Percentiles rank a stretch among this genome's conserved stretches.
Conservation (phyloP, 305 asterid genomes). For the Fraxinus ornus region DNA sequence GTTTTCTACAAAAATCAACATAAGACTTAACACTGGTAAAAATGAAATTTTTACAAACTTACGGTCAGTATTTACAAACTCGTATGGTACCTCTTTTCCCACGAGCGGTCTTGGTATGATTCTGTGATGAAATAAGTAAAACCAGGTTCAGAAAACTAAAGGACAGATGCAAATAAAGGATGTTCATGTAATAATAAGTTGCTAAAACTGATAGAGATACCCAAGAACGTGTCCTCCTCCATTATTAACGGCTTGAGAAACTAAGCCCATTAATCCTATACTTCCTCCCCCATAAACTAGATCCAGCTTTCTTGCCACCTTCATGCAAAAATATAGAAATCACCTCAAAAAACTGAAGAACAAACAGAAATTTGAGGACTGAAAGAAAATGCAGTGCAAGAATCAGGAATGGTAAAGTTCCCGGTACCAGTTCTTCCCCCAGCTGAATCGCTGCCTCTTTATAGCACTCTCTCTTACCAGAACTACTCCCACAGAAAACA, state of each 20-base stretch:
- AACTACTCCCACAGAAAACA: slow-evolving; percentile 51
- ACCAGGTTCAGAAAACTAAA: background rate
- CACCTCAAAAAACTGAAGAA: background rate
- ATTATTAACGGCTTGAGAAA: slow-evolving; percentile 54
- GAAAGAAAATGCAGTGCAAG: background rate
- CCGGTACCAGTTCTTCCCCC: slow-evolving; percentile 38
- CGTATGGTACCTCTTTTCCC: slow-evolving; percentile 57
- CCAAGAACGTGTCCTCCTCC: slow-evolving; percentile 78
- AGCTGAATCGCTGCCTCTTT: slow-evolving; percentile 40
- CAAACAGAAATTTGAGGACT: background rate
- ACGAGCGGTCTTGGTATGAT: slow-evolving; percentile 64
- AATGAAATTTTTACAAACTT: background rate
- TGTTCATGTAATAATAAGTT: background rate
- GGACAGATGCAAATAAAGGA: background rate
- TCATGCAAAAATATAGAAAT: slow-evolving; percentile 27
- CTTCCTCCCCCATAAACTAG: slow-evolving; percentile 81
- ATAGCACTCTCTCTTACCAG: slow-evolving; percentile 35
- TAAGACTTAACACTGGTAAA: background rate
- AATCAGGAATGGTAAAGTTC: background rate
- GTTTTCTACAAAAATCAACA: slow-evolving; percentile 28
- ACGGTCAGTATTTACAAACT: background rate
- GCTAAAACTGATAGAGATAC: slow-evolving; percentile 11
- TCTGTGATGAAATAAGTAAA: slow-evolving; percentile 30
- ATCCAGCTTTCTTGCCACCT: slow-evolving; percentile 60
- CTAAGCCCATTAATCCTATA: slow-evolving; percentile 67